Percentiles rank a stretch among this genome's conserved stretches.
Conservation (phyloP, 139 green algal species). For the Chlamydomonas incerta region DNA sequence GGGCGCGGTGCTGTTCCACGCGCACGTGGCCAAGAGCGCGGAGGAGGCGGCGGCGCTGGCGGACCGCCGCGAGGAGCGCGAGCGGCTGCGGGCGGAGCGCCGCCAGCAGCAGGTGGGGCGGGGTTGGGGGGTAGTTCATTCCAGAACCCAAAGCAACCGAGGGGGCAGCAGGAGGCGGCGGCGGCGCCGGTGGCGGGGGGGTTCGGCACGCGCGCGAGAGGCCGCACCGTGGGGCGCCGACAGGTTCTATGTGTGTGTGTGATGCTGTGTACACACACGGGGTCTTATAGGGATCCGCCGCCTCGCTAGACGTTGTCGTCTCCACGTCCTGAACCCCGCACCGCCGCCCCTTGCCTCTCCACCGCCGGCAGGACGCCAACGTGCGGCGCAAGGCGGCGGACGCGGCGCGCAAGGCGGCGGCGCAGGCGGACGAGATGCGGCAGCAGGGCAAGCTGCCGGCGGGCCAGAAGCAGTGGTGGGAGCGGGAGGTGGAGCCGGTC, state of each 20-base stretch:
- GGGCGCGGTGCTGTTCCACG: slow-evolving; percentile 93
- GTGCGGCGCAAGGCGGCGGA: slow-evolving; percentile 68
- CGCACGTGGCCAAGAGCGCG: slow-evolving; percentile 77
- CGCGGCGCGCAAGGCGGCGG: background rate
- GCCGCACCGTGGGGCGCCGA: no score
- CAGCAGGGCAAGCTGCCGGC: slow-evolving; percentile 6
- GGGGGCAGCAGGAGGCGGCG: background rate
- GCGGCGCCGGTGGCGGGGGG: no score
- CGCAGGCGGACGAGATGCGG: background rate
- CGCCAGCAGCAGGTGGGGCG: slow-evolving; percentile 64
- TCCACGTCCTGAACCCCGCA: background rate
- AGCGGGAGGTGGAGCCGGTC: slow-evolving; percentile 48
- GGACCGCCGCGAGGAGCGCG: slow-evolving; percentile 55
- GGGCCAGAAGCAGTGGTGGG: slow-evolving; percentile 63
- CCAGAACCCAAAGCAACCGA: no score
- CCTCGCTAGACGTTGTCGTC: no score
- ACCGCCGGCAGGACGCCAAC: slow-evolving; percentile 67
- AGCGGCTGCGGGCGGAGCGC: slow-evolving; percentile 65
- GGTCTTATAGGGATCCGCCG: no score
- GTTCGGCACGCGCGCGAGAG: background rate
- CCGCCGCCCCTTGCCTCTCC: background rate
- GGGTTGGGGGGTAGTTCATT: background rate
- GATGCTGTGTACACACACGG: no score
- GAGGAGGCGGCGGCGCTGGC: slow-evolving; percentile 64
- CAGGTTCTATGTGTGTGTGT: no score